A percentile compares a stretch with the other conserved stretches of the same genome.
phyloP scores from a whole-genome alignment of 345 rosid genomes.

The Anacardium occidentale region DNA sequence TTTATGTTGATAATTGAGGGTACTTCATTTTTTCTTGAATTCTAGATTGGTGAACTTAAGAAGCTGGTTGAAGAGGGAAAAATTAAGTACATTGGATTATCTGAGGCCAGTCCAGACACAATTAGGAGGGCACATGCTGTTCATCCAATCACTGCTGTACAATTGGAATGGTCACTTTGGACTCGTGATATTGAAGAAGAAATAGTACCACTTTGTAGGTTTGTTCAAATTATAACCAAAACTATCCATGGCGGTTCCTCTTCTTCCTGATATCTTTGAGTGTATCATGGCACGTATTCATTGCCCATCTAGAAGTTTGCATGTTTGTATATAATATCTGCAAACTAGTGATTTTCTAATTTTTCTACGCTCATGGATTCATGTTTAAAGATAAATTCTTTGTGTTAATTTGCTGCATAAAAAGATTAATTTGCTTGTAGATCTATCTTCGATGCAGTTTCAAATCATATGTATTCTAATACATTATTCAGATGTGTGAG shows the following conservation, averaged over 20 bases:
- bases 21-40: background rate
- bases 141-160: slow-evolving; percentile 60
- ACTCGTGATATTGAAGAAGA: slow-evolving; percentile 60
- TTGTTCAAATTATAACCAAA: background rate
- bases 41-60: slow-evolving; percentile 55
- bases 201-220: slow-evolving; percentile 55
- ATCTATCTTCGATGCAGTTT: background rate
- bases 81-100: slow-evolving; percentile 50
- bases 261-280: background rate
- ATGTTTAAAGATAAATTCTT: background rate
- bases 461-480: too few relatives aligned
- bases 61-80: slow-evolving; percentile 61
- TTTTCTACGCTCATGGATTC: too few relatives aligned
- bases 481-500: too few relatives aligned
- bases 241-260: background rate
- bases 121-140: slow-evolving; percentile 62
- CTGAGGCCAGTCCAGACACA: slow-evolving; percentile 58
- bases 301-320: too few relatives aligned
- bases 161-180: slow-evolving; percentile 72
- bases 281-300: too few relatives aligned
- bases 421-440: background rate
- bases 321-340: too few relatives aligned
- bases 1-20: background rate
- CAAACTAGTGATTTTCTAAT: too few relatives aligned
- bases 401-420: background rate